A percentile compares a stretch with the other conserved stretches of the same genome.
Evolutionary conservation across 2,329 filamentous ascomycete species (phyloP).

Genomic region (Xylariaceae sp.): DNA sequence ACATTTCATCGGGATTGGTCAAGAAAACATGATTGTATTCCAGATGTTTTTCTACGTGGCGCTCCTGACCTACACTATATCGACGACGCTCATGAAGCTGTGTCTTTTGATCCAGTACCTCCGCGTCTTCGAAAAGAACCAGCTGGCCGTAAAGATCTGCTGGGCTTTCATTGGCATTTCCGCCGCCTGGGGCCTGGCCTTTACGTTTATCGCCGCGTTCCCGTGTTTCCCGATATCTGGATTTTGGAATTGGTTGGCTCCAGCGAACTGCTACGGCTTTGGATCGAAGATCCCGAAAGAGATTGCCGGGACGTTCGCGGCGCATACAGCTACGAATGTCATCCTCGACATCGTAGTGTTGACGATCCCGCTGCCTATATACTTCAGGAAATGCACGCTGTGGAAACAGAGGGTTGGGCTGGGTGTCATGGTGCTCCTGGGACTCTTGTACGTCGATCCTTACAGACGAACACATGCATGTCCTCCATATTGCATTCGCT

Average conservation of each 20-base stretch:
- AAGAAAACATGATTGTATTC: conserved; percentile 15
- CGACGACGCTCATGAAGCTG: conserved; percentile 33
- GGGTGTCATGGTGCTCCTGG: conserved; percentile 26
- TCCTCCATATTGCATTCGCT: background rate
- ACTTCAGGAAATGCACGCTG: conserved; percentile 19
- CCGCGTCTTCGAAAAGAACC: conserved; percentile 26
- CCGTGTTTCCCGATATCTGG: conserved; percentile 28
- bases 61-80: conserved; percentile 28
- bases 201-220: conserved; percentile 24
- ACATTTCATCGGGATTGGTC: conserved; percentile 19
- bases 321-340: conserved; percentile 27
- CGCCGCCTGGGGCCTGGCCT: conserved; percentile 27
- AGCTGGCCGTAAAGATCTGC: conserved; percentile 16
- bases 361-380: conserved; percentile 27
- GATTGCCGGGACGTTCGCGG: conserved; percentile 25
- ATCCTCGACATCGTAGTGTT: conserved; percentile 29
- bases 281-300: conserved; percentile 21
- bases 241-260: conserved; percentile 25
- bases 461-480: too few relatives aligned
- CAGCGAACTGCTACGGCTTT: conserved; percentile 26
- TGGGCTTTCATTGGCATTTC: conserved; percentile 21
- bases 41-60: conserved; percentile 29
- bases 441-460: conserved; percentile 23
- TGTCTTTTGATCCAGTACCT: conserved; percentile 34
- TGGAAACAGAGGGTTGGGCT: conserved; percentile 28